Conservation (phyloP, 192 early-diverging fungal species). For the Backusella mclennaniae region DNA sequence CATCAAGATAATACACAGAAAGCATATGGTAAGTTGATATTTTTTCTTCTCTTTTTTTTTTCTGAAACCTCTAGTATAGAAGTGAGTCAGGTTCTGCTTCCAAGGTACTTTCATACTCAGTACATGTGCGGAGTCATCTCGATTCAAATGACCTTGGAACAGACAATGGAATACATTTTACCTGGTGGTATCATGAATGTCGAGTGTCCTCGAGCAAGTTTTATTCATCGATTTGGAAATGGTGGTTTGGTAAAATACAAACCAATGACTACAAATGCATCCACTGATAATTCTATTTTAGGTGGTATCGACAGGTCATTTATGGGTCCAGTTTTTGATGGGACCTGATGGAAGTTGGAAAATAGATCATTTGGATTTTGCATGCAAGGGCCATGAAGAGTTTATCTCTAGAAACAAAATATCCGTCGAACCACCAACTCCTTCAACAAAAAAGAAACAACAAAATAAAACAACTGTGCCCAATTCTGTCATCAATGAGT, state of each 20-base stretch:
- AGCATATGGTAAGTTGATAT: neutral
- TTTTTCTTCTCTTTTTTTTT: neutral
- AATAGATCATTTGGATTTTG: conserved; percentile 24
- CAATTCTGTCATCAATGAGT: conserved; percentile 11
- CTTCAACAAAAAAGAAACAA: neutral
- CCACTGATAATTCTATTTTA: neutral
- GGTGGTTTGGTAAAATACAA: conserved; percentile 15
- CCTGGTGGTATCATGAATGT: conserved; percentile 18
- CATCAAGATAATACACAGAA: neutral
- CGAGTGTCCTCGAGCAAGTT: conserved; percentile 22
- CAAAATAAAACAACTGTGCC: neutral
- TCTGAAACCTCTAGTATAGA: neutral
- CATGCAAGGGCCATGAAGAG: conserved; percentile 17
- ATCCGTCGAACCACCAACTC: neutral
- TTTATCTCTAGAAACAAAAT: neutral
- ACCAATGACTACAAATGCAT: too few species aligned
- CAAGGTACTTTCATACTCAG: conserved; percentile 27
- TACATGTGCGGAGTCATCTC: conserved; percentile 16
- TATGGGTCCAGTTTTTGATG: conserved; percentile 20
- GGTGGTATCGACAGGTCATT: conserved; percentile 18
- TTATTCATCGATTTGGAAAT: conserved; percentile 23
- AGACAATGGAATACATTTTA: conserved; percentile 27
- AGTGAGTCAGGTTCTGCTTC: conserved; percentile 13
- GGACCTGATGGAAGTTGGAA: conserved; percentile 15
- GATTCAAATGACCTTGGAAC: conserved; percentile 25